These are phyloP conservation scores for Parafenestella ontariensis DNA, from an alignment of 2,329 filamentous ascomycete genomes.

Conservation along the genomic window DNA sequence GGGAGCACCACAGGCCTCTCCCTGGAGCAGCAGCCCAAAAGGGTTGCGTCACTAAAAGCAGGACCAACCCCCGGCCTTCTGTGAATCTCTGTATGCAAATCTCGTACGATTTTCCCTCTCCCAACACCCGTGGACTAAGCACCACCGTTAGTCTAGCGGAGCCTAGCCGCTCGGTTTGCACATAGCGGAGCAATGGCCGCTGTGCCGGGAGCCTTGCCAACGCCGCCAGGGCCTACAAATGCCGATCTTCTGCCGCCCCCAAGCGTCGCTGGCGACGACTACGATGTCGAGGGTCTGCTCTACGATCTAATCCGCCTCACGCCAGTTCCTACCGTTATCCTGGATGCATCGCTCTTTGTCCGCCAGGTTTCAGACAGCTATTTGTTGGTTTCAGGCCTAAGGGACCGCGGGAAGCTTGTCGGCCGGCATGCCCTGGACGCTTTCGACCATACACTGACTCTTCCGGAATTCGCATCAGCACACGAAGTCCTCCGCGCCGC, in stretches of 20 bases:
- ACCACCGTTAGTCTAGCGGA: conserved; percentile 10
- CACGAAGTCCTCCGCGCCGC: conserved; percentile 49
- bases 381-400: conserved; percentile 40
- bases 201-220: conserved; percentile 12
- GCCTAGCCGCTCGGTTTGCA: conserved; percentile 8
- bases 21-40: neutral
- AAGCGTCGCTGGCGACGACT: conserved; percentile 9
- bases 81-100: conserved; percentile 13
- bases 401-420: conserved; percentile 45
- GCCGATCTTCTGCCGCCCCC: conserved; percentile 23
- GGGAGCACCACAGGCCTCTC: neutral
- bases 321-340: conserved; percentile 48
- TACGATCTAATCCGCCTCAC: conserved; percentile 47
- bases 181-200: conserved; percentile 21
- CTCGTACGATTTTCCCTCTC: conserved; percentile 30
- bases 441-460: conserved; percentile 41
- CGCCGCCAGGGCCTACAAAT: conserved; percentile 10
- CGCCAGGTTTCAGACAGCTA: conserved; percentile 55
- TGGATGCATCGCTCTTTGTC: conserved; percentile 62
- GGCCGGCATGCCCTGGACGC: conserved; percentile 51
- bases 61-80: conserved; percentile 14
- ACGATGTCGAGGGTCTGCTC: conserved; percentile 12
- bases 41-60: conserved; percentile 13
- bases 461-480: conserved; percentile 46
- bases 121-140: conserved; percentile 7